Conservation (phyloP, 1,284 basidiomycete species). For the Tylopilus sp. region DNA sequence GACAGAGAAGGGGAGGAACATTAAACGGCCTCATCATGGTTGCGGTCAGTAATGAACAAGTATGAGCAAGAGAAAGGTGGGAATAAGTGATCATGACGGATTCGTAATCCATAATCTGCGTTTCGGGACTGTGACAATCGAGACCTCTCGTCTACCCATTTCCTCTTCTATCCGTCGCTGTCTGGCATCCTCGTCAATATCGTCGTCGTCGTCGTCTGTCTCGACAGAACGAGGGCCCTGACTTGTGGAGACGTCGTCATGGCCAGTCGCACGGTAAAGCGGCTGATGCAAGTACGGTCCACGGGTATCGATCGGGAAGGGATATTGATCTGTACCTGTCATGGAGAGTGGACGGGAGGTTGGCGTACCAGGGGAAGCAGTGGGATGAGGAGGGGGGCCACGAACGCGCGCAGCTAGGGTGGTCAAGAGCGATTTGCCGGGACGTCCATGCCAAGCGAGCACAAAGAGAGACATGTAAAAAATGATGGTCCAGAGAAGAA, state of each 20-base stretch:
- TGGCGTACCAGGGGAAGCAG: slow-evolving; percentile 28
- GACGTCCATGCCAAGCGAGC: slow-evolving; percentile 55
- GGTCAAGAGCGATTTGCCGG: slow-evolving; percentile 55
- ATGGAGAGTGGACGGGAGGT: slow-evolving; percentile 38
- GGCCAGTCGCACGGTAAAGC: slow-evolving; percentile 49
- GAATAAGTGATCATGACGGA: slow-evolving; percentile 39
- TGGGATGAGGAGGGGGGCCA: slow-evolving; percentile 23
- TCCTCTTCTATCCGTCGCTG: slow-evolving; percentile 75
- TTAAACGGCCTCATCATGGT: slow-evolving; percentile 12
- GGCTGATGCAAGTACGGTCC: slow-evolving; percentile 65
- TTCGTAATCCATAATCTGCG: slow-evolving; percentile 70
- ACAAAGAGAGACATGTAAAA: slow-evolving; percentile 54
- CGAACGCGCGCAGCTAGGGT: slow-evolving; percentile 48
- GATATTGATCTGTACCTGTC: slow-evolving; percentile 42
- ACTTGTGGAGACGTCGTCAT: slow-evolving; percentile 41
- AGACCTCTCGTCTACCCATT: slow-evolving; percentile 72
- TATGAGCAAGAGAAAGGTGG: slow-evolving; percentile 5
- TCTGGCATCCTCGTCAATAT: slow-evolving; percentile 66
- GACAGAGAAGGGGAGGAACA: slow-evolving; percentile 11
- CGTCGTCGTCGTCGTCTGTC: slow-evolving; percentile 61
- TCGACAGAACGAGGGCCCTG: slow-evolving; percentile 43
- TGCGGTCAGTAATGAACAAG: slow-evolving; percentile 24
- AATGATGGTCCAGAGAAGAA: slow-evolving; percentile 55
- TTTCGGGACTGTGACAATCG: slow-evolving; percentile 74
- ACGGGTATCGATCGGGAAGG: slow-evolving; percentile 43